These are phyloP conservation scores for Poa annua DNA, from an alignment of 176 grass and related monocot genomes.

Conservation along the genomic window DNA sequence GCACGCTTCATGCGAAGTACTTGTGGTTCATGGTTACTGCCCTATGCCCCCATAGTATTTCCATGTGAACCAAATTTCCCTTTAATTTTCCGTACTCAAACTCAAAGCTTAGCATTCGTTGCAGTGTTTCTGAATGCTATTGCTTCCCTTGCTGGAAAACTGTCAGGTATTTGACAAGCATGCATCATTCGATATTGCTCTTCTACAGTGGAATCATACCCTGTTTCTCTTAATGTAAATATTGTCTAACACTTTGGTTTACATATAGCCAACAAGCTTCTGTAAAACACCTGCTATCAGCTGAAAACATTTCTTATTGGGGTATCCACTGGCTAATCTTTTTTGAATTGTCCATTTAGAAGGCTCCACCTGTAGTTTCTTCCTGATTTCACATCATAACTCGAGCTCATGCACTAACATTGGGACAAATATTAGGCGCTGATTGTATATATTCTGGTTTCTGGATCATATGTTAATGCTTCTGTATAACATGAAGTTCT, in stretches of 20 bases:
- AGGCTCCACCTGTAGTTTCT: not conserved
- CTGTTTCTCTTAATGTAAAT: constrained; percentile 8
- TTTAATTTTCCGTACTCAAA: not conserved
- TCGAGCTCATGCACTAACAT: not conserved
- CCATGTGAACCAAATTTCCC: not conserved
- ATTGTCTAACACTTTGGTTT: not conserved
- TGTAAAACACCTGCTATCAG: not conserved
- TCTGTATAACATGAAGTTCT: not conserved
- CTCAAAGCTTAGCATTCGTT: not conserved
- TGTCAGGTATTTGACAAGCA: not conserved
- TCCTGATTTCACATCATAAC: constrained; percentile 26
- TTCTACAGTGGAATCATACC: not conserved
- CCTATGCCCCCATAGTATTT: not conserved
- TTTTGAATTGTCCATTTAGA: constrained; percentile 5
- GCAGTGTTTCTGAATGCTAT: not conserved
- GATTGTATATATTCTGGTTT: not conserved
- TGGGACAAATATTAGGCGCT: not conserved
- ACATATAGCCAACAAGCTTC: not conserved
- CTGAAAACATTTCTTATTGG: not conserved
- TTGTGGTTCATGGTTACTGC: not conserved
- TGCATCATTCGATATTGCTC: not conserved
- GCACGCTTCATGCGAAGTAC: not conserved
- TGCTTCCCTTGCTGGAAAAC: not conserved
- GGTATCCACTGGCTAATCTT: not conserved
- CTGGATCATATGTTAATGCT: constrained; percentile 13